Evolutionary conservation across 2,329 filamentous ascomycete species (phyloP).

Genomic region (Cladosporium sp.): DNA sequence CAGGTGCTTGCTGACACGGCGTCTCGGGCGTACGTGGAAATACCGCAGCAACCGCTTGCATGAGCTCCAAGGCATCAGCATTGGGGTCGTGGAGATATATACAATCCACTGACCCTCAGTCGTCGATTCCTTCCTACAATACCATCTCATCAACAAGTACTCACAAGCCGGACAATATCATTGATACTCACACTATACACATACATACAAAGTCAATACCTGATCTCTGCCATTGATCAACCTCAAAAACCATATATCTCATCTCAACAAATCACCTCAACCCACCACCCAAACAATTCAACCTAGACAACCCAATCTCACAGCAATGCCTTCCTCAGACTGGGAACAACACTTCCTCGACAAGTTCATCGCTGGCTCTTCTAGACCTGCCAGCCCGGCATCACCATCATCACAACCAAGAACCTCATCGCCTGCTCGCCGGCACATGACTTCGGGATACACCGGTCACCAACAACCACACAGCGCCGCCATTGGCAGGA

Average conservation of each 20-base stretch:
- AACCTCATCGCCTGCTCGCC: conserved; percentile 3
- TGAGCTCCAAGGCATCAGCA: not conserved
- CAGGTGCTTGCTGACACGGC: not conserved
- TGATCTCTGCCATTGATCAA: not conserved
- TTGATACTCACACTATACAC: not conserved
- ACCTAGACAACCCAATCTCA: too few relatives aligned
- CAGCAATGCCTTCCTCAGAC: conserved; percentile 11
- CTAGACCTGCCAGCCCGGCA: conserved; percentile 3
- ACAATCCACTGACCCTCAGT: not conserved
- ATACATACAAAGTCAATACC: not conserved
- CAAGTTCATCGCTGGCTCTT: conserved; percentile 20
- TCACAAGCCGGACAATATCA: not conserved
- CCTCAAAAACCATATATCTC: not conserved
- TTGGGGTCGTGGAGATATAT: not conserved
- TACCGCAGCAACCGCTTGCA: not conserved
- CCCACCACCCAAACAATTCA: too few relatives aligned
- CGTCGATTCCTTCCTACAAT: not conserved
- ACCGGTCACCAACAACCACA: not conserved
- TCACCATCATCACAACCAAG: not conserved
- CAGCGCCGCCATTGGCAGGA: not conserved
- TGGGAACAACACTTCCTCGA: conserved; percentile 21
- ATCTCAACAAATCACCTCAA: not conserved
- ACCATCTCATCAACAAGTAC: not conserved
- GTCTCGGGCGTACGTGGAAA: not conserved
- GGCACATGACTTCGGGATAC: not conserved